Percentiles rank a stretch among this genome's conserved stretches.
Conservation (phyloP, 768 basidiomycete species). For the Boletus rex-veris region DNA sequence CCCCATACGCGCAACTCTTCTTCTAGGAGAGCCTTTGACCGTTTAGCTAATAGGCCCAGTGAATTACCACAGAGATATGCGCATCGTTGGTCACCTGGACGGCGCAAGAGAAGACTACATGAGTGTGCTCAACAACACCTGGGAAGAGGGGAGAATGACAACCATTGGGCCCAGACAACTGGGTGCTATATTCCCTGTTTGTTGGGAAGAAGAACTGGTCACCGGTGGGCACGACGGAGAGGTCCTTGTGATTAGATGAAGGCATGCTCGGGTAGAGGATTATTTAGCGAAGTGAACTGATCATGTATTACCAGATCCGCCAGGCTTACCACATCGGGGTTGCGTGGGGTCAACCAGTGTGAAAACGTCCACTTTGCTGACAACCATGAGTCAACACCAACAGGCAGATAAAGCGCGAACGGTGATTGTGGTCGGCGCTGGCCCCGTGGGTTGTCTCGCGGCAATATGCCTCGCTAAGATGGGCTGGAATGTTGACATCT, state of each 20-base stretch:
- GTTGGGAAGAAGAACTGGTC: slow-evolving; percentile 57
- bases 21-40: slow-evolving; percentile 65
- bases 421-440: slow-evolving; percentile 78
- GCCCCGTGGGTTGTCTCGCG: slow-evolving; percentile 91
- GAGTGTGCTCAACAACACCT: slow-evolving; percentile 2
- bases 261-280: slow-evolving; percentile 13
- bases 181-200: slow-evolving; percentile 48
- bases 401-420: slow-evolving; percentile 31
- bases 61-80: slow-evolving; percentile 97
- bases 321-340: slow-evolving; percentile 13
- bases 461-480: slow-evolving; percentile 81
- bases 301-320: slow-evolving; percentile 15
- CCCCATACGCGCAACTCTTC: slow-evolving; percentile 88
- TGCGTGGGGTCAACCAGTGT: slow-evolving; percentile 1
- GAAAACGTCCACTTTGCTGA: slow-evolving; percentile 1
- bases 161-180: slow-evolving; percentile 39
- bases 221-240: slow-evolving; percentile 37
- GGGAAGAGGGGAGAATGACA: slow-evolving; percentile 11
- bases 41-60: slow-evolving; percentile 76
- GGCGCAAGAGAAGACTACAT: slow-evolving; percentile 9
- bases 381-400: slow-evolving; percentile 13
- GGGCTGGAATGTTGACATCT: slow-evolving; percentile 81
- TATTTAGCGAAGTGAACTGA: slow-evolving; percentile 2
- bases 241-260: slow-evolving; percentile 13
- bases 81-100: slow-evolving; percentile 47